These are phyloP conservation scores for Exserohilum rostratum DNA, from an alignment of 2,329 filamentous ascomycete genomes.

Conservation along the genomic window DNA sequence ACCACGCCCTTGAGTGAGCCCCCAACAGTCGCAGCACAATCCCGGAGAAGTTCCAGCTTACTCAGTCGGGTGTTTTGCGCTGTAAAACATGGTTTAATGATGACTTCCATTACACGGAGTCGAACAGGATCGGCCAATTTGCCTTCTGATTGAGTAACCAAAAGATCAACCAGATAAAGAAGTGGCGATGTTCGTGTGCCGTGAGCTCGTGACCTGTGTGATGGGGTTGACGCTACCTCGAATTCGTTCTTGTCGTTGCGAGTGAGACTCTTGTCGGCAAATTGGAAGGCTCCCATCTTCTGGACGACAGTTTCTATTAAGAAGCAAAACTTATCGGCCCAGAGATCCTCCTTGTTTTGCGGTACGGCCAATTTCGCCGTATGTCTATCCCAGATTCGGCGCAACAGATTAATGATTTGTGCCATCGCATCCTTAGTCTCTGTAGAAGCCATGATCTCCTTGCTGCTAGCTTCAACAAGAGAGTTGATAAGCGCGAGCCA, in stretches of 20 bases:
- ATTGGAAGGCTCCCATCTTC: constrained; percentile 57
- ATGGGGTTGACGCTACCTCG: constrained; percentile 69
- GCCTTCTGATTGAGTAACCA: constrained; percentile 55
- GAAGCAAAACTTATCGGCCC: constrained; percentile 58
- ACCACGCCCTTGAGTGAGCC: constrained; percentile 27
- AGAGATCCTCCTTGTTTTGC: constrained; percentile 48
- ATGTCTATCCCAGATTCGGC: constrained; percentile 69
- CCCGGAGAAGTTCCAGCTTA: constrained; percentile 49
- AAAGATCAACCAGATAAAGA: constrained; percentile 68
- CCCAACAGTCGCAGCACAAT: constrained; percentile 36
- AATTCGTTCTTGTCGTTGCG: constrained; percentile 65
- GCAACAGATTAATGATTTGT: constrained; percentile 70
- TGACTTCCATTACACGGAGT: constrained; percentile 49
- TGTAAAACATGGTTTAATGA: constrained; percentile 66
- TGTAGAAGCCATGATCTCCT: constrained; percentile 86
- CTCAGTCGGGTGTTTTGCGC: constrained; percentile 43
- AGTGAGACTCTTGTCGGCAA: constrained; percentile 57
- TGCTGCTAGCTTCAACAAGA: constrained; percentile 71
- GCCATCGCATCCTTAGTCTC: constrained; percentile 84
- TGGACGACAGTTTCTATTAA: constrained; percentile 59
- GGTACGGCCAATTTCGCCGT: constrained; percentile 45
- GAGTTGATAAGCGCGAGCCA: constrained; percentile 68
- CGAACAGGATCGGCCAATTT: constrained; percentile 49
- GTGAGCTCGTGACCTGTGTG: constrained; percentile 59
- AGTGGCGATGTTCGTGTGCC: constrained; percentile 65